Percentiles rank a stretch among this genome's conserved stretches.
Conservation (phyloP, 805 yeast species). For the Metschnikowia picachoensis region DNA sequence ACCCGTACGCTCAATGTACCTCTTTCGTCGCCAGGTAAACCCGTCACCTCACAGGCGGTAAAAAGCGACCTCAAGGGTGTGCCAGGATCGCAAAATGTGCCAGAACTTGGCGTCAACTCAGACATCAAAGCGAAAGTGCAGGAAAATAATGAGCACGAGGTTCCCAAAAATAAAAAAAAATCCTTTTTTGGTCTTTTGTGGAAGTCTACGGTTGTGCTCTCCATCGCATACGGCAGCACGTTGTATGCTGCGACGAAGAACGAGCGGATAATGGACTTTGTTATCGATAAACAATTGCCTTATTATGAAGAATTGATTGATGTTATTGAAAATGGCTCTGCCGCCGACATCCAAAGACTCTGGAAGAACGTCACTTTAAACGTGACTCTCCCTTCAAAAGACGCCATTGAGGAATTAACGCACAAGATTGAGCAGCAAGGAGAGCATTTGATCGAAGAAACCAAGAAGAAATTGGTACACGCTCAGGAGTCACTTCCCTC, state of each 20-base stretch:
- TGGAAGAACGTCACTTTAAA: conserved; percentile 18
- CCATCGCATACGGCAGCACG: conserved; percentile 36
- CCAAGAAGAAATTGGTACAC: conserved; percentile 29
- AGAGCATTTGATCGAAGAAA: conserved; percentile 33
- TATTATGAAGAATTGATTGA: conserved; percentile 40
- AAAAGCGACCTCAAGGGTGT: conserved; percentile 8
- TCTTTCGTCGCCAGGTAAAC: conserved; percentile 12
- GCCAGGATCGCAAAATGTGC: background rate
- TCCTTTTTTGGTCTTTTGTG: conserved; percentile 31
- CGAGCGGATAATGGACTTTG: conserved; percentile 42
- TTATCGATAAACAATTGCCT: conserved; percentile 41
- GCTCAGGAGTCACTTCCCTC: conserved; percentile 28
- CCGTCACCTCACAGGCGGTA: conserved; percentile 17
- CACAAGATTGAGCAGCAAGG: conserved; percentile 30
- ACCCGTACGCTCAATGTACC: conserved; percentile 13
- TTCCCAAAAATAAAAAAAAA: conserved; percentile 24
- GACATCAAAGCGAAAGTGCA: conserved; percentile 18
- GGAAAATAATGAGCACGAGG: conserved; percentile 15
- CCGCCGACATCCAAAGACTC: conserved; percentile 27
- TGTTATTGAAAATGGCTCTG: conserved; percentile 32
- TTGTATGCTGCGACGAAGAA: conserved; percentile 40
- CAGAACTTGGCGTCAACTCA: conserved; percentile 6
- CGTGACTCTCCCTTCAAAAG: conserved; percentile 29
- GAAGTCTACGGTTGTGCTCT: conserved; percentile 25
- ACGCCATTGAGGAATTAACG: conserved; percentile 31